A percentile compares a stretch with the other conserved stretches of the same genome.
Conservation (phyloP, 2,329 filamentous ascomycete genomes). For the Fusarium armeniacum region DNA sequence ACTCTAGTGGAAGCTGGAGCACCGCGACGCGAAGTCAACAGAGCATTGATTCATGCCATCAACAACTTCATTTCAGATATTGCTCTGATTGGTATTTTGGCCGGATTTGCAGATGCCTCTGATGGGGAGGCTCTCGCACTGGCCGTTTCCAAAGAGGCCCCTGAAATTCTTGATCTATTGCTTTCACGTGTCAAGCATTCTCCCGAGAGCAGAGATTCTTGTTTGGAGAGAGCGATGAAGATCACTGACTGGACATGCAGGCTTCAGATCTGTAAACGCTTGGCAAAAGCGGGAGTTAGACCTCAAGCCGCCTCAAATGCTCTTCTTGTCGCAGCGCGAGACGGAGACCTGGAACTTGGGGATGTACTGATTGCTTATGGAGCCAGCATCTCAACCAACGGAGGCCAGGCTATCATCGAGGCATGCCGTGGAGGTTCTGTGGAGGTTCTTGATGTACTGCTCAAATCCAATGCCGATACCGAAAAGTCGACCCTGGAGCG, state of each 20-base stretch:
- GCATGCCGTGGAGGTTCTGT: constrained; percentile 66
- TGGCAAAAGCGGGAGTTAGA: constrained; percentile 63
- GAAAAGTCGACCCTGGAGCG: constrained; percentile 61
- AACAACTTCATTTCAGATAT: constrained; percentile 63
- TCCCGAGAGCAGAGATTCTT: constrained; percentile 55
- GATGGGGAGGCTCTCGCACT: constrained; percentile 64
- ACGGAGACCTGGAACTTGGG: constrained; percentile 67
- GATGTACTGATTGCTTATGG: constrained; percentile 66
- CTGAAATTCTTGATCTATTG: constrained; percentile 63
- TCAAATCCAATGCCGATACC: constrained; percentile 58
- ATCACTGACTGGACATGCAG: constrained; percentile 58
- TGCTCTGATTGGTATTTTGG: constrained; percentile 62
- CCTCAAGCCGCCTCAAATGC: constrained; percentile 63
- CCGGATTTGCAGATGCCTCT: constrained; percentile 62
- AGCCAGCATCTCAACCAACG: constrained; percentile 64
- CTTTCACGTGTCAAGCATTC: constrained; percentile 57
- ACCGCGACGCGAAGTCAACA: constrained; percentile 62
- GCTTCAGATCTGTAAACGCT: constrained; percentile 59
- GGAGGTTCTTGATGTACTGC: constrained; percentile 65
- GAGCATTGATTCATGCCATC: constrained; percentile 67
- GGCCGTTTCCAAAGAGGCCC: constrained; percentile 61
- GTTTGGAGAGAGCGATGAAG: constrained; percentile 61
- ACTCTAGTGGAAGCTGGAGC: constrained; percentile 65
- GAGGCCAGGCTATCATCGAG: constrained; percentile 68
- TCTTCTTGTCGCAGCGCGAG: constrained; percentile 64